phyloP scores from a whole-genome alignment of 495 filamentous ascomycete genomes.

The Penicillium silybi region DNA sequence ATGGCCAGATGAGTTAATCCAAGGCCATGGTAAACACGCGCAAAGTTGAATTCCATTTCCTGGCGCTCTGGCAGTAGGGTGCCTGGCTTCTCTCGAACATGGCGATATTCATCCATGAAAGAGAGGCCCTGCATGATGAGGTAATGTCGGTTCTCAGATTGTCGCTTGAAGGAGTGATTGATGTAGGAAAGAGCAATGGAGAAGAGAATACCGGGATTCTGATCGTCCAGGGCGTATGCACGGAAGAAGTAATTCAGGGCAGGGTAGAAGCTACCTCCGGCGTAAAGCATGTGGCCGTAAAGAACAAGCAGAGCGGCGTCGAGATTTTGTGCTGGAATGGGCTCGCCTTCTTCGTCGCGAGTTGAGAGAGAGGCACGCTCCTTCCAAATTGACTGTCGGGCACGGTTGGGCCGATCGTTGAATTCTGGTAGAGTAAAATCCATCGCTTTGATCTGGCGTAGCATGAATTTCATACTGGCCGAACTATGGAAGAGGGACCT shows the following conservation, averaged over 20 bases:
- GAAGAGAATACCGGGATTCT: constrained; percentile 74
- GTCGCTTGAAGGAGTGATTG: constrained; percentile 80
- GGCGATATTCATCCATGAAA: constrained; percentile 77
- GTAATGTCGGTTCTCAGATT: constrained; percentile 84
- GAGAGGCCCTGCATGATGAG: constrained; percentile 77
- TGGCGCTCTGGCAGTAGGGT: constrained; percentile 51
- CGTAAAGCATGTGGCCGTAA: constrained; percentile 83
- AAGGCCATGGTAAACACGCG: constrained; percentile 73
- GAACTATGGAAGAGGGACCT: constrained; percentile 52
- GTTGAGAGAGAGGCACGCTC: constrained; percentile 49
- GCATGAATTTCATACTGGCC: constrained; percentile 77
- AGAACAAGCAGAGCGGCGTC: constrained; percentile 77
- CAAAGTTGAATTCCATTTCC: constrained; percentile 90
- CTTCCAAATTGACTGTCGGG: constrained; percentile 36
- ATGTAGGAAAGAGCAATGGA: constrained; percentile 67
- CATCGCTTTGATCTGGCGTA: constrained; percentile 87
- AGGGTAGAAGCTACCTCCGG: constrained; percentile 70
- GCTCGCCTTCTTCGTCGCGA: constrained; percentile 43
- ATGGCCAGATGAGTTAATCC: constrained; percentile 75
- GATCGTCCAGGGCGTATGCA: constrained; percentile 71
- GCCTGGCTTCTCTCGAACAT: constrained; percentile 39
- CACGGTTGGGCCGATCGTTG: constrained; percentile 16
- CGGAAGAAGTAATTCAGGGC: constrained; percentile 91
- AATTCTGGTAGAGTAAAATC: constrained; percentile 55
- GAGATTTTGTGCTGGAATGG: constrained; percentile 48